Conservation (phyloP, 75 land plant species). For the Ceratopteris richardii region DNA sequence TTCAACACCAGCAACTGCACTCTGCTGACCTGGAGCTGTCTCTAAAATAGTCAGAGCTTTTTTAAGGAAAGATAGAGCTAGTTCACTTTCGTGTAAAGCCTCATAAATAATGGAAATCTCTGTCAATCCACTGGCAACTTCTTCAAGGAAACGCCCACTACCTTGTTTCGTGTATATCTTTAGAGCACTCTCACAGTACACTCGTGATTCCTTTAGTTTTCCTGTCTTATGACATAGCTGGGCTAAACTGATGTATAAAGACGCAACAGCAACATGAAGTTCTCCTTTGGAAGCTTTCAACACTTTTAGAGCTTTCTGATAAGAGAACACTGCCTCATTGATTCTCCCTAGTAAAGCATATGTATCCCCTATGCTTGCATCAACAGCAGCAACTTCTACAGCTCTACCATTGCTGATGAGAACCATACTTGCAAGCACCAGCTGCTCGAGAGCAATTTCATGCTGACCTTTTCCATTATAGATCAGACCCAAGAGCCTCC, state of each 20-base stretch:
- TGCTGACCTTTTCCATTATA: slow-evolving; percentile 72
- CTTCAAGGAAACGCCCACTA: slow-evolving; percentile 41
- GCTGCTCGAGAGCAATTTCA: slow-evolving; percentile 63
- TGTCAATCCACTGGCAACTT: slow-evolving; percentile 58
- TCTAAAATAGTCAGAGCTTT: slow-evolving; percentile 64
- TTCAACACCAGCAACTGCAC: slow-evolving; percentile 70
- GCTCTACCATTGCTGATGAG: slow-evolving; percentile 52
- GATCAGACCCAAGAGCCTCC: slow-evolving; percentile 77
- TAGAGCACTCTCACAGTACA: slow-evolving; percentile 71
- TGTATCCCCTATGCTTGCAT: slow-evolving; percentile 65
- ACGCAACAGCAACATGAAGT: slow-evolving; percentile 56
- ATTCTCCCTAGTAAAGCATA: slow-evolving; percentile 49
- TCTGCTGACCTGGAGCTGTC: slow-evolving; percentile 61
- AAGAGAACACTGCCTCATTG: slow-evolving; percentile 68
- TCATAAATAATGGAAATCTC: slow-evolving; percentile 73
- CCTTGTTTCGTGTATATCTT: slow-evolving; percentile 43
- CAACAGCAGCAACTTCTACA: slow-evolving; percentile 57
- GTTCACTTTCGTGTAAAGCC: slow-evolving; percentile 61
- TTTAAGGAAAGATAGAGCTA: slow-evolving; percentile 53
- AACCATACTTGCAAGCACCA: slow-evolving; percentile 72
- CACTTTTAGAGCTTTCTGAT: slow-evolving; percentile 72
- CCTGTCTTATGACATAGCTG: slow-evolving; percentile 60
- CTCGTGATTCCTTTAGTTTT: slow-evolving; percentile 50
- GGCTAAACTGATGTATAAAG: slow-evolving; percentile 61
- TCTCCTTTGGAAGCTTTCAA: slow-evolving; percentile 53